Evolutionary conservation across 164 flowering plant species (phyloP), one percentile per base, ranked within the genome.

Genomic region (Magnolia sinica): DNA sequence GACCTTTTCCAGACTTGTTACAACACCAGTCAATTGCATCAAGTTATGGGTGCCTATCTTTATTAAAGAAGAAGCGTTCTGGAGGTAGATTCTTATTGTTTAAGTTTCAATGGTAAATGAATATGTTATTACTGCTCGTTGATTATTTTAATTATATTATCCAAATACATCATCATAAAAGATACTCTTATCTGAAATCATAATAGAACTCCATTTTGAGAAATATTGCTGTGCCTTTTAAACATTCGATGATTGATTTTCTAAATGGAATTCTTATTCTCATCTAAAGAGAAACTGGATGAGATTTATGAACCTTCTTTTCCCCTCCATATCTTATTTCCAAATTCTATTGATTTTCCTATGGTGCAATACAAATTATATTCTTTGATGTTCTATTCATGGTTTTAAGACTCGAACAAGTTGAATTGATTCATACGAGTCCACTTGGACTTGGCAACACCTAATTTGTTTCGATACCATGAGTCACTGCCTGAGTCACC

Each of bases 1-100:
- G 71, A 50, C 49, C 79, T 73, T 68, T 78, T 76, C 75, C 84
- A 68, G 91, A 88, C 74, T 73, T 74, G 77, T 82, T 78, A 76
- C 86, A 80, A 22, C 73, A 55, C 10, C 61, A 55, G 61, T 55
- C 85, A 51, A 55, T 71, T 76, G 77, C 97, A 70, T 82, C 64
- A 9, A 55, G 16, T 76, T 87, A 86, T 85, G 97, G 94, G 20
- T 90, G 90, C 81, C 78, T 91, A 4, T 84, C 95, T 72, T 80
- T 87, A 50, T 77, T 90, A 81, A 95, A 91, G 86, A 91, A 85
- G 79, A 88, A 78, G 81, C 90, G 83, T 1, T 73, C 87, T 81
- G 88, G 89, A 72, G 96, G 99, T 95, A 90, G 73, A 66, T 16
- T 61, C 70, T 76, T 58, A n/a, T 20, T 58, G 7, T 13, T 63